Conservation (phyloP, 106 monocot species). For the Allium cepa region DNA sequence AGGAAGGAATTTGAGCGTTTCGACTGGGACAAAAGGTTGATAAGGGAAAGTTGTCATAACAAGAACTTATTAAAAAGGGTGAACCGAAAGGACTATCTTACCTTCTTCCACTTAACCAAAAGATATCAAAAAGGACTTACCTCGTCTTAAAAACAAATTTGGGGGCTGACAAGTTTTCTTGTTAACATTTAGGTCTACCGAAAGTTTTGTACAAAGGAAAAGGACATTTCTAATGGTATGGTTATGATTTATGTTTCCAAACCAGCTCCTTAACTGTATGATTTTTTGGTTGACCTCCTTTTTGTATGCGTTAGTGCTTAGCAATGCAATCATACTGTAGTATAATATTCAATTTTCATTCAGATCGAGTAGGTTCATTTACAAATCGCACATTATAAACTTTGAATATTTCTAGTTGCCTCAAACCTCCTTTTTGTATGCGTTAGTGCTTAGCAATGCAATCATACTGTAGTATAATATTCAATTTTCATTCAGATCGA, state of each 20-base stretch:
- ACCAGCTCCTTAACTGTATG: constrained; percentile 48
- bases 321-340: too few relatives aligned
- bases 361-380: not conserved
- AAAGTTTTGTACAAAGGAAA: constrained; percentile 80
- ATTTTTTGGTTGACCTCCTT: constrained; percentile 18
- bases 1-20: too few relatives aligned
- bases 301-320: constrained; percentile 28
- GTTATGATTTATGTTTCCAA: constrained; percentile 72
- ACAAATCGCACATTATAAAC: not conserved
- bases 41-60: too few relatives aligned
- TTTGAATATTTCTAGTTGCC: too few relatives aligned
- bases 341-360: not conserved
- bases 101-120: too few relatives aligned
- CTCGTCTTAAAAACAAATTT: too few relatives aligned
- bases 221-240: constrained; percentile 63
- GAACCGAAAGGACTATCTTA: too few relatives aligned
- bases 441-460: not conserved
- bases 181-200: constrained; percentile 65
- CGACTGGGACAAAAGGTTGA: too few relatives aligned
- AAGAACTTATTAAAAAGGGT: too few relatives aligned
- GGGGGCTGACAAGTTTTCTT: too few relatives aligned
- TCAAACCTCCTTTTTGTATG: constrained; percentile 43
- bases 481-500: not conserved
- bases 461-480: too few relatives aligned
- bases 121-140: too few relatives aligned